Percentiles rank a stretch among this genome's conserved stretches.
These are phyloP conservation scores for Aspergillus leporis DNA, from an alignment of 495 filamentous ascomycete species.

Conservation along the genomic window DNA sequence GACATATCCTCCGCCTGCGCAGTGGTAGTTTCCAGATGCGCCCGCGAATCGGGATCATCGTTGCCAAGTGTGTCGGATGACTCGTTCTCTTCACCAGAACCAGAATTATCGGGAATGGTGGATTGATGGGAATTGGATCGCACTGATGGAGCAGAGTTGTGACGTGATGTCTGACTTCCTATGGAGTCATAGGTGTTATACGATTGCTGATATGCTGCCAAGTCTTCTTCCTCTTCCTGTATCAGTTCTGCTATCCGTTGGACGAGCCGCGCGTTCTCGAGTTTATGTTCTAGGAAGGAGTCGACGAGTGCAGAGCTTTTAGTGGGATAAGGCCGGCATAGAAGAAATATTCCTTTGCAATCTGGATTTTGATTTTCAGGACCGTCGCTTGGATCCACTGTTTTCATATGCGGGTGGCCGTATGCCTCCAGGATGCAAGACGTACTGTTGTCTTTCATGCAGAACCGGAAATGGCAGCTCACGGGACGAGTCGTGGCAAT, in stretches of 20 bases:
- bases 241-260: constrained; percentile 83
- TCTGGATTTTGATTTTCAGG: constrained; percentile 41
- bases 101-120: constrained; percentile 10
- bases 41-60: constrained; percentile 69
- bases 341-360: constrained; percentile 91
- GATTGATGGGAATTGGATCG: background rate
- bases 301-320: constrained; percentile 83
- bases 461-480: constrained; percentile 87
- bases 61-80: constrained; percentile 57
- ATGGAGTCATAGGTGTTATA: constrained; percentile 7
- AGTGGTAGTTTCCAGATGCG: constrained; percentile 68
- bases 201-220: constrained; percentile 6
- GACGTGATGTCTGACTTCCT: constrained; percentile 7
- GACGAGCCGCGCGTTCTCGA: constrained; percentile 88
- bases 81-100: constrained; percentile 30
- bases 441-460: constrained; percentile 63
- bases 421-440: constrained; percentile 85
- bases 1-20: constrained; percentile 70
- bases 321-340: constrained; percentile 88
- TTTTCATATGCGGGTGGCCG: constrained; percentile 82
- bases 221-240: constrained; percentile 76
- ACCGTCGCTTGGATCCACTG: constrained; percentile 25
- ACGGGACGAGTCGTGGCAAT: constrained; percentile 78
- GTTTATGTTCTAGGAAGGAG: constrained; percentile 95
- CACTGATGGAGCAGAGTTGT: background rate